Conservation (phyloP, 768 basidiomycete species). For the Tephrocybe rancida region DNA sequence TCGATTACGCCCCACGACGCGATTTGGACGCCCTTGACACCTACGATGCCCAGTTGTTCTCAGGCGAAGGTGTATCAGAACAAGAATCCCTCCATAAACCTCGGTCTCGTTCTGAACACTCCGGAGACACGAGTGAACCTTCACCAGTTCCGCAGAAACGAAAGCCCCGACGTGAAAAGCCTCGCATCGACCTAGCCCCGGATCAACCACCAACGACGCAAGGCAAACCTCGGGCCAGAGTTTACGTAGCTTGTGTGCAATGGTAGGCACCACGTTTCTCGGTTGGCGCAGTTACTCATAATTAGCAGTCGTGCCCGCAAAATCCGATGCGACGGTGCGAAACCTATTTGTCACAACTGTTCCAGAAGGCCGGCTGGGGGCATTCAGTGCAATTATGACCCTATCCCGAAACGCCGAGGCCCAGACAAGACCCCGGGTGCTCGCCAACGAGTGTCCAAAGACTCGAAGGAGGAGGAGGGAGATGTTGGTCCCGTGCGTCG, state of each 20-base stretch:
- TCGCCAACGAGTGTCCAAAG: conserved; percentile 61
- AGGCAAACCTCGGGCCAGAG: conserved; percentile 74
- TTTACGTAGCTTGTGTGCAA: conserved; percentile 79
- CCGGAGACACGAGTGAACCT: conserved; percentile 1
- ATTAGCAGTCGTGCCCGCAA: conserved; percentile 67
- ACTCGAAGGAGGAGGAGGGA: conserved; percentile 37
- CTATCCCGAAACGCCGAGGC: conserved; percentile 74
- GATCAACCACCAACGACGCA: conserved; percentile 83
- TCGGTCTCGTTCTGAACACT: conserved; percentile 1
- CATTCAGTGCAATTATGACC: conserved; percentile 66
- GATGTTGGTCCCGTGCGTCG: conserved; percentile 33
- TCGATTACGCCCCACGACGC: conserved; percentile 5
- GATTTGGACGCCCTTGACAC: conserved; percentile 8
- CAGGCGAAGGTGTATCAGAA: neutral
- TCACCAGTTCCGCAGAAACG: conserved; percentile 22
- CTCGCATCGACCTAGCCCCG: conserved; percentile 66
- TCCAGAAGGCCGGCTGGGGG: conserved; percentile 46
- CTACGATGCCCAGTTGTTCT: neutral
- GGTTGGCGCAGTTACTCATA: neutral
- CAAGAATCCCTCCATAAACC: neutral
- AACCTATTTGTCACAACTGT: conserved; percentile 78
- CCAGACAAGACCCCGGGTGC: conserved; percentile 83
- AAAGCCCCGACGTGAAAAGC: conserved; percentile 56
- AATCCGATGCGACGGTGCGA: conserved; percentile 82
- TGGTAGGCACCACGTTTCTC: conserved; percentile 48